These are phyloP conservation scores for Globisporangium barbulae DNA, from an alignment of 352 stramenopile genomes.

Conservation along the genomic window DNA sequence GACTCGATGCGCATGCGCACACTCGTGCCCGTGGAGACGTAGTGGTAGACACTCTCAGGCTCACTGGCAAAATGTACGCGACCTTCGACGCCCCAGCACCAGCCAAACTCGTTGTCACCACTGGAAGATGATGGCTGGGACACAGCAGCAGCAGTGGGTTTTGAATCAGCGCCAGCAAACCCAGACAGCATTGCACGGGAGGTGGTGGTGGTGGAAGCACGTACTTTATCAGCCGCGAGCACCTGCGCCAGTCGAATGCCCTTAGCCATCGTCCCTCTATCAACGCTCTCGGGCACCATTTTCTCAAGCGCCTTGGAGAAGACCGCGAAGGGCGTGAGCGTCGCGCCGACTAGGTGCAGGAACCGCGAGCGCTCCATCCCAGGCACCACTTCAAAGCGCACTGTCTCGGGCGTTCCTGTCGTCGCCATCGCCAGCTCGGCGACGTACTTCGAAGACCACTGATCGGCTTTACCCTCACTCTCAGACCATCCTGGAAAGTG, in stretches of 20 bases:
- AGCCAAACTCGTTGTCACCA: conserved; percentile 14
- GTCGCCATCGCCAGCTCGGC: conserved; percentile 17
- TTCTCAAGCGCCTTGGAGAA: conserved; percentile 45
- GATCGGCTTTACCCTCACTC: background rate
- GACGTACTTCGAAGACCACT: conserved; percentile 23
- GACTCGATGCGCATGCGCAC: conserved; percentile 26
- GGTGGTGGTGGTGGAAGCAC: conserved; percentile 10
- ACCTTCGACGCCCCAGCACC: conserved; percentile 61
- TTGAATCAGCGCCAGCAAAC: conserved; percentile 19
- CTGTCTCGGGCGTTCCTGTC: conserved; percentile 21
- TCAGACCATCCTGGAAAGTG: conserved; percentile 47
- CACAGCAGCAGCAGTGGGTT: background rate
- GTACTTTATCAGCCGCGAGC: conserved; percentile 42
- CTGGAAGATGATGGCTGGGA: background rate
- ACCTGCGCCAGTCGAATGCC: conserved; percentile 53
- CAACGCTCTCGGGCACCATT: conserved; percentile 29
- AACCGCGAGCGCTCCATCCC: conserved; percentile 59
- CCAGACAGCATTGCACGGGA: background rate
- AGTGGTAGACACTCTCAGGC: conserved; percentile 37
- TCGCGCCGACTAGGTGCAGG: conserved; percentile 34
- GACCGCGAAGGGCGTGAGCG: conserved; percentile 48
- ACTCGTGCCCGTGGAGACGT: conserved; percentile 53
- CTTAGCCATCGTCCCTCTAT: conserved; percentile 18
- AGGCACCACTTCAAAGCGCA: conserved; percentile 45
- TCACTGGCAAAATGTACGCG: conserved; percentile 51